These are phyloP conservation scores for Bisporella sp. DNA, from an alignment of 2,329 filamentous ascomycete species.

Conservation along the genomic window DNA sequence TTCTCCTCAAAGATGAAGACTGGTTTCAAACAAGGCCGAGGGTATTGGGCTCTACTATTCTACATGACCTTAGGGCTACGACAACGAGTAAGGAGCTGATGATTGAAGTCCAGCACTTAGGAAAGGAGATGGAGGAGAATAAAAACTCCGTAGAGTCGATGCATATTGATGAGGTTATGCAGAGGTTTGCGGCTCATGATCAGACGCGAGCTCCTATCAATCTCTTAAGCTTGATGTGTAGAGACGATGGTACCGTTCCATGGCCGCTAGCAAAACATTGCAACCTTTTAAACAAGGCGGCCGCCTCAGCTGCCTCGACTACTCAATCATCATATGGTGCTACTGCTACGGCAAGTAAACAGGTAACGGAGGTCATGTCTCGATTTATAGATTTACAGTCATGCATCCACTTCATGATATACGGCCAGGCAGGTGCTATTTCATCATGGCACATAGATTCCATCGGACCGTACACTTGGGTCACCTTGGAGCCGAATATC, in stretches of 20 bases:
- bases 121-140: background rate
- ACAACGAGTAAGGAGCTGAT: background rate
- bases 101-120: conserved; percentile 1
- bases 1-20: conserved; percentile 5
- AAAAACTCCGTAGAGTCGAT: background rate
- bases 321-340: conserved; percentile 1
- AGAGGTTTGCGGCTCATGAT: background rate
- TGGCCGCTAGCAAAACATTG: conserved; percentile 3
- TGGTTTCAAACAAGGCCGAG: conserved; percentile 6
- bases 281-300: conserved; percentile 2
- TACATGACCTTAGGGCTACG: background rate
- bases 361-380: conserved; percentile 5
- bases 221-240: conserved; percentile 1
- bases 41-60: background rate
- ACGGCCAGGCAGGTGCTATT: conserved; percentile 9
- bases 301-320: background rate
- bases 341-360: conserved; percentile 3
- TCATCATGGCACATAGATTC: conserved; percentile 12
- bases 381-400: conserved; percentile 8
- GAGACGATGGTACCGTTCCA: background rate
- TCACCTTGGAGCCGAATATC: conserved; percentile 10
- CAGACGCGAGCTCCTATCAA: conserved; percentile 1
- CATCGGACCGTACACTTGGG: conserved; percentile 7
- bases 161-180: background rate
- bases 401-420: conserved; percentile 11